phyloP scores from a whole-genome alignment of 2,329 filamentous ascomycete species.

The Colletotrichum sp. region DNA sequence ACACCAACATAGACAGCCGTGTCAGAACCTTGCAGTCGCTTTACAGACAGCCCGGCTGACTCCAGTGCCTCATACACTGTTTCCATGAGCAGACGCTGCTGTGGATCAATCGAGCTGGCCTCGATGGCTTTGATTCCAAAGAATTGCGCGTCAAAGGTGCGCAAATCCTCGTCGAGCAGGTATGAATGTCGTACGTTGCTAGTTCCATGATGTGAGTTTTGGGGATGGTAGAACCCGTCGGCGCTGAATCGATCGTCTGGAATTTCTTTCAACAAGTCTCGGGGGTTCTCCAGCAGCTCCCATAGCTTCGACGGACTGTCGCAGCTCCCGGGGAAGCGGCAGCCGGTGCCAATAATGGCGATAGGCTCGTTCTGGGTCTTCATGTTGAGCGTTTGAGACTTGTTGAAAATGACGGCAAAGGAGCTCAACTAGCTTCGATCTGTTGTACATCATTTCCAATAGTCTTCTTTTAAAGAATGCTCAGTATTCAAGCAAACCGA shows the following conservation, averaged over 20 bases:
- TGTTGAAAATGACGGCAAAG: neutral
- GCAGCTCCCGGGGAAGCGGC: constrained; percentile 2
- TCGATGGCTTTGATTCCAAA: constrained; percentile 37
- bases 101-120: constrained; percentile 37
- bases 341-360: constrained; percentile 1
- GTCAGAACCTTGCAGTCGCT: constrained; percentile 27
- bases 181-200: constrained; percentile 25
- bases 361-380: neutral
- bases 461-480: neutral
- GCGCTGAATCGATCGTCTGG: constrained; percentile 26
- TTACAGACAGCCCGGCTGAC: constrained; percentile 32
- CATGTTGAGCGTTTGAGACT: neutral
- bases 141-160: constrained; percentile 29
- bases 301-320: neutral
- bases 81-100: constrained; percentile 37
- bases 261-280: constrained; percentile 26
- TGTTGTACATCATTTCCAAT: neutral
- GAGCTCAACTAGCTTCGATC: accelerated
- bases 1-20: constrained; percentile 37
- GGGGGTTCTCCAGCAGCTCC: neutral
- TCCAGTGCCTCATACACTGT: constrained; percentile 39
- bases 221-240: neutral
- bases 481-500: neutral
- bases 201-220: neutral
- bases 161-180: constrained; percentile 24